phyloP scores from a whole-genome alignment of 805 yeast genomes.

The Saccharomycopsis olivae region DNA sequence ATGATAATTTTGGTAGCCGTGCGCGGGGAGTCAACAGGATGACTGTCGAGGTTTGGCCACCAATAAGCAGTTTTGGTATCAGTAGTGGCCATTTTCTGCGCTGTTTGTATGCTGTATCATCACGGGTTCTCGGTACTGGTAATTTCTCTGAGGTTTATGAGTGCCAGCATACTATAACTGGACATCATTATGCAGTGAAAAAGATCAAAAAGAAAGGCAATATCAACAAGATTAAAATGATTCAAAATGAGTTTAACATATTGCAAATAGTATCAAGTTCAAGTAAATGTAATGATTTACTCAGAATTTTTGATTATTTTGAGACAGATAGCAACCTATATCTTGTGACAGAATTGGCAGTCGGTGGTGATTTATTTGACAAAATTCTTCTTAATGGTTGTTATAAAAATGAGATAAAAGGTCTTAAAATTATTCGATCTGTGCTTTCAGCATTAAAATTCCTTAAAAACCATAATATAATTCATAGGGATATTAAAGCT shows the following conservation, averaged over 20 bases:
- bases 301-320: constrained; percentile 57
- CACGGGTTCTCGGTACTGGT: constrained; percentile 39
- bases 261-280: constrained; percentile 42
- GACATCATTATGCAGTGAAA: constrained; percentile 39
- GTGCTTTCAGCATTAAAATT: constrained; percentile 46
- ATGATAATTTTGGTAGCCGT: too few species aligned
- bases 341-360: constrained; percentile 56
- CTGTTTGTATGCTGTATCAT: too few species aligned
- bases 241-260: constrained; percentile 53
- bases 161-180: constrained; percentile 33
- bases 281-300: constrained; percentile 37
- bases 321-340: constrained; percentile 50
- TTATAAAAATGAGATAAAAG: constrained; percentile 36
- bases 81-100: too few species aligned
- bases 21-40: too few species aligned
- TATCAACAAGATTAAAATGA: constrained; percentile 25
- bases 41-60: too few species aligned
- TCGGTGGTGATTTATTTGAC: constrained; percentile 61
- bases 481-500: constrained; percentile 83
- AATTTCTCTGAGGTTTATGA: constrained; percentile 41
- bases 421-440: constrained; percentile 37
- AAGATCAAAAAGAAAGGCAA: constrained; percentile 24
- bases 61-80: too few species aligned
- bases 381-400: constrained; percentile 37
- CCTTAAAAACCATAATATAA: constrained; percentile 46